Conservation (phyloP, 2,329 filamentous ascomycete species). For the Chrysoporthe puriensis region DNA sequence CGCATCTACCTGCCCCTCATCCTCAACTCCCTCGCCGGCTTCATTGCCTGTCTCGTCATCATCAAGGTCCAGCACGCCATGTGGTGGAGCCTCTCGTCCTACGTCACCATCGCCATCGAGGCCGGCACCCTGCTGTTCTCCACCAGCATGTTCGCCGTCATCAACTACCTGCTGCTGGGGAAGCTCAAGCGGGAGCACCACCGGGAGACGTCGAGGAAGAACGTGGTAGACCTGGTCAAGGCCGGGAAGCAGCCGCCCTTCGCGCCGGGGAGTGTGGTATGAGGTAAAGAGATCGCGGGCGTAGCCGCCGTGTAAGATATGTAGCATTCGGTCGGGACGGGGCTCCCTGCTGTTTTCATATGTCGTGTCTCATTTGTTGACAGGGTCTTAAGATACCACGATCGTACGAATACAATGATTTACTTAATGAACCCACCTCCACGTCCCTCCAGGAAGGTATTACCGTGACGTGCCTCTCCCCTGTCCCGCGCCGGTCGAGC, state of each 20-base stretch:
- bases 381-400: slow-evolving; percentile 6
- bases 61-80: slow-evolving; percentile 53
- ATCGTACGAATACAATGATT: slow-evolving; percentile 6
- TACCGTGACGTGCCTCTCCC: not conserved
- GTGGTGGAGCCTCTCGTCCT: slow-evolving; percentile 48
- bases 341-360: not conserved
- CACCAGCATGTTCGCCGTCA: slow-evolving; percentile 36
- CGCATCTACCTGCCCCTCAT: slow-evolving; percentile 50
- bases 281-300: slow-evolving; percentile 9
- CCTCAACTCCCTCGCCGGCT: slow-evolving; percentile 53
- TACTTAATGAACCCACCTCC: not conserved
- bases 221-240: slow-evolving; percentile 19
- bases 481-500: too few relatives aligned
- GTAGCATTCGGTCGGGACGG: not conserved
- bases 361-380: not conserved
- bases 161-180: slow-evolving; percentile 38
- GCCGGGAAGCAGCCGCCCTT: slow-evolving; percentile 28
- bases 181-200: slow-evolving; percentile 38
- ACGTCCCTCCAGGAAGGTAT: not conserved
- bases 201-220: slow-evolving; percentile 23
- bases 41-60: slow-evolving; percentile 53
- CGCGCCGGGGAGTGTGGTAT: slow-evolving; percentile 36
- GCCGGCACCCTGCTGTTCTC: slow-evolving; percentile 36
- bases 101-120: slow-evolving; percentile 45
- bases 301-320: not conserved